A percentile compares a stretch with the other conserved stretches of the same genome.
Conservation (phyloP, 139 green algal genomes). For the Haematococcus lacustris region DNA sequence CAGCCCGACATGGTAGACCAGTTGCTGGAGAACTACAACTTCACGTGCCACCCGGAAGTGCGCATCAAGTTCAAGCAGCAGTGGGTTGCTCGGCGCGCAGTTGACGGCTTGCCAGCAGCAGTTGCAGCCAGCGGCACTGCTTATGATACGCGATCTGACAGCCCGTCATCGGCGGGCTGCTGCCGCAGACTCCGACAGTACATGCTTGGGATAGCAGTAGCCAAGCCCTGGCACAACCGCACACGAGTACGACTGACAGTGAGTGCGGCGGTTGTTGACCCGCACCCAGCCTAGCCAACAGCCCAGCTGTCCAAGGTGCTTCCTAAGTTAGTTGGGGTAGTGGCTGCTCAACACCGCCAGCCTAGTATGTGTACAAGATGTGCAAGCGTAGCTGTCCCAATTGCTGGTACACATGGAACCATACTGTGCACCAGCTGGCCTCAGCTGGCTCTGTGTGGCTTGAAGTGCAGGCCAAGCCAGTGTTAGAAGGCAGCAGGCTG, state of each 20-base stretch:
- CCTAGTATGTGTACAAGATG: background rate
- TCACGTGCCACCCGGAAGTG: slow-evolving; percentile 38
- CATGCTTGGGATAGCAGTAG: slow-evolving; percentile 5
- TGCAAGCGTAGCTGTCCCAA: too few species aligned
- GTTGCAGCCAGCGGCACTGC: background rate
- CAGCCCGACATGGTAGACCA: slow-evolving; percentile 40
- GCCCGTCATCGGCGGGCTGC: background rate
- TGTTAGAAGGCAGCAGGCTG: background rate
- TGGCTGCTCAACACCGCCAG: background rate
- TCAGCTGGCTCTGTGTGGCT: too few species aligned
- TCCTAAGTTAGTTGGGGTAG: too few species aligned
- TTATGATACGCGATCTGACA: background rate
- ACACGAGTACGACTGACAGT: slow-evolving; percentile 1
- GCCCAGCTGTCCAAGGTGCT: too few species aligned
- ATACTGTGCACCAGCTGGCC: too few species aligned
- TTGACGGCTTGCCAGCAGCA: background rate
- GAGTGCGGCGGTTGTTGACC: background rate
- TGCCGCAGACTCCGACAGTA: slow-evolving; percentile 2
- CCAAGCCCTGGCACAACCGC: slow-evolving; percentile 13
- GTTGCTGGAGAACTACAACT: slow-evolving; percentile 41
- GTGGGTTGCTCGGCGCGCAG: slow-evolving; percentile 15
- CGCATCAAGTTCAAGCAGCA: slow-evolving; percentile 45
- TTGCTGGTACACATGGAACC: too few species aligned
- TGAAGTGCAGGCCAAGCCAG: background rate
- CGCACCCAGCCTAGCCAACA: too few species aligned